phyloP scores from a whole-genome alignment of 495 filamentous ascomycete species.

The Penicillium soppii region DNA sequence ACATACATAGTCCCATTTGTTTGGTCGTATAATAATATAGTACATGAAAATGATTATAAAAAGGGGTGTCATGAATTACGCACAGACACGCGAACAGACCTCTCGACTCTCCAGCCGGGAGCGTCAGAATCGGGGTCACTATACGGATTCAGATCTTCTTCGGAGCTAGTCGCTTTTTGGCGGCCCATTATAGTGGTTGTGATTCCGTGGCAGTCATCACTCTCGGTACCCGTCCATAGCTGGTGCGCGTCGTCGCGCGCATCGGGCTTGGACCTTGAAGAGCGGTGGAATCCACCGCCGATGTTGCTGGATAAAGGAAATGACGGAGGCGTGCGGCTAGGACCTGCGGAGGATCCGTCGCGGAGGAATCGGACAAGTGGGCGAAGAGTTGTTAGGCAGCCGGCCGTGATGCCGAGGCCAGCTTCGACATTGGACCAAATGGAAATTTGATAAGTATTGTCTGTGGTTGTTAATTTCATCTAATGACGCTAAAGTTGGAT shows the following conservation, averaged over 20 bases:
- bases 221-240: constrained; percentile 20
- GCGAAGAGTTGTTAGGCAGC: constrained; percentile 37
- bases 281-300: constrained; percentile 10
- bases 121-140: background rate
- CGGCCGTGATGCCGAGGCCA: constrained; percentile 39
- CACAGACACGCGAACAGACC: constrained; percentile 27
- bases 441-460: constrained; percentile 33
- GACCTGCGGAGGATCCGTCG: constrained; percentile 22
- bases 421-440: constrained; percentile 44
- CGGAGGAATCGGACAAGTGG: constrained; percentile 37
- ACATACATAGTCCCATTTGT: background rate
- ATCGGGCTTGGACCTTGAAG: constrained; percentile 8
- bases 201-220: constrained; percentile 23
- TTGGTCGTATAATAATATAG: background rate
- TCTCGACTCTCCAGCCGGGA: constrained; percentile 25
- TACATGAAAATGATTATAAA: background rate
- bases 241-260: constrained; percentile 12
- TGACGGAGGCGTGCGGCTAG: constrained; percentile 13
- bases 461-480: constrained; percentile 11
- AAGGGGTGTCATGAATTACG: constrained; percentile 13
- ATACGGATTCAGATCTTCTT: constrained; percentile 23
- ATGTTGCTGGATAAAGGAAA: constrained; percentile 20
- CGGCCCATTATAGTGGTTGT: constrained; percentile 30
- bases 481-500: background rate
- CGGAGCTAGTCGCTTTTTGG: constrained; percentile 17